Percentiles rank a stretch among this genome's conserved stretches.
Conservation (phyloP, 148 eudicot genomes). For the Pharnaceum exiguum region DNA sequence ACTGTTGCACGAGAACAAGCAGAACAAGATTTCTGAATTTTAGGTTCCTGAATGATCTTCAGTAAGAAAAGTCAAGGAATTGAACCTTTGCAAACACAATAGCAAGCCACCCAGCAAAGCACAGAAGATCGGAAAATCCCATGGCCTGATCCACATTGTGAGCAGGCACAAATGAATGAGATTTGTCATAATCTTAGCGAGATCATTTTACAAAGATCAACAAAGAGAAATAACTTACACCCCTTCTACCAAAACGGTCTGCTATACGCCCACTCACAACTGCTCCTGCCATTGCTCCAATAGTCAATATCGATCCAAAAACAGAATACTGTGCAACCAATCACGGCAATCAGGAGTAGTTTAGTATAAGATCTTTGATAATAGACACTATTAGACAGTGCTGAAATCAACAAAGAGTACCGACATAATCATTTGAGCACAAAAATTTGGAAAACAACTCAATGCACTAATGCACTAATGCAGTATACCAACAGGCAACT, state of each 20-base stretch:
- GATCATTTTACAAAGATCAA: background rate
- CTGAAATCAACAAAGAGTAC: no score
- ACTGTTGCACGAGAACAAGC: no score
- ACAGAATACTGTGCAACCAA: conserved; percentile 33
- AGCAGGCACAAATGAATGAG: background rate
- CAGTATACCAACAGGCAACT: no score
- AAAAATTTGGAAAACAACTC: no score
- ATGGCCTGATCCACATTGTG: conserved; percentile 46
- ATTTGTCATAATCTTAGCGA: no score
- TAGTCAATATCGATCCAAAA: conserved; percentile 51
- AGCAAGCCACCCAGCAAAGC: conserved; percentile 56
- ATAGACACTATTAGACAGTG: no score
- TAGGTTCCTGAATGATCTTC: background rate
- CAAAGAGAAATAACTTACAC: conserved; percentile 28
- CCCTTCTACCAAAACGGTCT: conserved; percentile 41
- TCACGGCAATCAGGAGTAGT: background rate
- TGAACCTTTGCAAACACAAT: conserved; percentile 54
- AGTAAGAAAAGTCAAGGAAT: background rate
- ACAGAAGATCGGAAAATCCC: conserved; percentile 57
- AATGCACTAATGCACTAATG: no score
- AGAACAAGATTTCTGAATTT: background rate
- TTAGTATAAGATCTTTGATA: background rate
- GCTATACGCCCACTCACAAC: conserved; percentile 46
- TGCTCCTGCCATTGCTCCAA: conserved; percentile 60
- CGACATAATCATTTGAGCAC: no score